Evolutionary conservation across 2,329 filamentous ascomycete genomes (phyloP).

Genomic region (Xenoacremonium recifei): DNA sequence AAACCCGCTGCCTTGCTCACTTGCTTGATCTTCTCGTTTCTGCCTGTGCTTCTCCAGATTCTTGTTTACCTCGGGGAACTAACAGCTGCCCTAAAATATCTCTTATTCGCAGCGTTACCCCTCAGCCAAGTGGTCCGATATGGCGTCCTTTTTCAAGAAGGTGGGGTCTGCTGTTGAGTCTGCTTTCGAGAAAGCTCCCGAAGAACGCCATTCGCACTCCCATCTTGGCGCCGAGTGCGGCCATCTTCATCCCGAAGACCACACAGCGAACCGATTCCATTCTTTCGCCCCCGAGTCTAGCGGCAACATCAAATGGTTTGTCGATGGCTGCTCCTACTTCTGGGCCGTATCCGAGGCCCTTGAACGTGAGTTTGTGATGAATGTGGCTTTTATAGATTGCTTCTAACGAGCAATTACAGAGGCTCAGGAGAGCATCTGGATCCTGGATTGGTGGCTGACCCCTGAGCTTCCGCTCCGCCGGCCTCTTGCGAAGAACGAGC

Average conservation of each 20-base stretch:
- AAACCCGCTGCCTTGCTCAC: background rate
- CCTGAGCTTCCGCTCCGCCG: conserved; percentile 85
- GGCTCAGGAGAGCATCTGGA: conserved; percentile 76
- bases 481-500: conserved; percentile 76
- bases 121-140: conserved; percentile 3
- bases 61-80: background rate
- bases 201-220: conserved; percentile 45
- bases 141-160: conserved; percentile 43
- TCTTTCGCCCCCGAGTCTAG: conserved; percentile 73
- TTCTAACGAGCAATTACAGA: conserved; percentile 35
- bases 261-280: conserved; percentile 53
- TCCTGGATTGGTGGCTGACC: conserved; percentile 87
- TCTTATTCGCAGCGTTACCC: no score
- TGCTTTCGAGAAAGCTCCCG: conserved; percentile 35
- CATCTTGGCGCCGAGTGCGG: conserved; percentile 40
- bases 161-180: conserved; percentile 17
- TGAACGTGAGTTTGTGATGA: conserved; percentile 49
- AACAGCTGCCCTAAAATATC: no score
- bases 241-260: conserved; percentile 39
- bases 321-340: conserved; percentile 82
- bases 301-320: conserved; percentile 83
- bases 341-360: conserved; percentile 80
- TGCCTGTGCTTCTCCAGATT: background rate
- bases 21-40: background rate
- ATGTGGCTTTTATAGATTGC: no score